Evolutionary conservation across 805 yeast genomes (phyloP), one percentile per base, ranked within the genome.

Genomic region (Ogataea salicorniae): DNA sequence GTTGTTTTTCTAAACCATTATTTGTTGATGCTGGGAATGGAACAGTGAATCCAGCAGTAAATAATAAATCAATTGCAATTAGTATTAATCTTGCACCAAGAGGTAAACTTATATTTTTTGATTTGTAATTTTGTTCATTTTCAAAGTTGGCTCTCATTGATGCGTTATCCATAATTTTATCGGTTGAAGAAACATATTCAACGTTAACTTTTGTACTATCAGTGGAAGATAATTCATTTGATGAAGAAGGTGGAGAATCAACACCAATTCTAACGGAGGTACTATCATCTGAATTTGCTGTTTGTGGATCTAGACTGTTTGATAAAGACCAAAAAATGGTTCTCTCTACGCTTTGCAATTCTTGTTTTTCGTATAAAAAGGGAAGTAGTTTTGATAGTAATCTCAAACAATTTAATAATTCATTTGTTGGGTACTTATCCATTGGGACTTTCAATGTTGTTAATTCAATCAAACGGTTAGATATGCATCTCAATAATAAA

Each of bases 381-480:
- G 97, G 97, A 18, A 86, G 52, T 4, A 86, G 46, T 50, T 80
- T 76, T 3, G 87, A 79, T 37, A 91, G 63, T 5, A 85, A 62
- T 35, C 96, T 73, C 6, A 84, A 56, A 56, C 88, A 81, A 49
- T 80, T 83, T 41, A 85, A 65, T 11, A 82, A 58, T 51, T 78
- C 67, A n/a, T 48, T 50, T 2, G 59, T 46, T 15, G 69, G 64
- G 43, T 66, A 54, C 20, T 46, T 33, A 17, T 56, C 43, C 18
- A 55, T 53, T 18, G 42, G 64, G 52, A 53, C 50, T 42, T 56
- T 57, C 34, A 45, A 23, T 6, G 37, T 50, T 17, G 51, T 40
- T 37, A 71, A 49, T 47, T 59, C 48, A 41, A 64, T 43, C 34
- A 71, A 51, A 49, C 73, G 66, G 29, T 62, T 57, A 2, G 75